Evolutionary conservation across 2,329 filamentous ascomycete genomes (phyloP).

Genomic region (Aspergillus transmontanensis): DNA sequence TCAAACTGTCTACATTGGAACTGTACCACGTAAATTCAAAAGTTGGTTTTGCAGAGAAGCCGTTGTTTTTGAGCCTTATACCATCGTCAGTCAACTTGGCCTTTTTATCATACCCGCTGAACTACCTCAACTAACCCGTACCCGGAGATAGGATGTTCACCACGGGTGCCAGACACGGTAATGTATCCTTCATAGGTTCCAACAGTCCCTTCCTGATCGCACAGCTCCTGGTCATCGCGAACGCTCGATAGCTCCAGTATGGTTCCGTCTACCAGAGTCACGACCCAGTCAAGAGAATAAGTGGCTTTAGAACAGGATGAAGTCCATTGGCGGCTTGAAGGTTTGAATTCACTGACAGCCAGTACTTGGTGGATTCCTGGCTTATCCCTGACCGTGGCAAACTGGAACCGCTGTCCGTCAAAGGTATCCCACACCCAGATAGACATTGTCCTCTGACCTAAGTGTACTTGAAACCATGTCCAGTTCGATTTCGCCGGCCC

Average conservation of each 20-base stretch:
- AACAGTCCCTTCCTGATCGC: not conserved
- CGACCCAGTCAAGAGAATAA: not conserved
- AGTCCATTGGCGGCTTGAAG: not conserved
- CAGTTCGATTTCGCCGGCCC: not conserved
- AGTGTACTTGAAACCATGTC: not conserved
- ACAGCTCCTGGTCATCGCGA: not conserved
- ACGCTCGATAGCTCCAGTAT: not conserved
- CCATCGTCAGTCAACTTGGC: not conserved
- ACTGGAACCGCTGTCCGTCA: not conserved
- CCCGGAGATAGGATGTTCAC: not conserved
- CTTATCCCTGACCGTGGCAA: not conserved
- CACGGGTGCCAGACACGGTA: not conserved
- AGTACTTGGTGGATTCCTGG: not conserved
- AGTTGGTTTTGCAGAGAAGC: no score
- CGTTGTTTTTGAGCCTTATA: rapidly evolving
- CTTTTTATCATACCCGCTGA: not conserved
- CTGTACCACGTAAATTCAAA: no score
- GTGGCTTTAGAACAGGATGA: not conserved
- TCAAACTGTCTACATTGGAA: no score
- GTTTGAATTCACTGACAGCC: not conserved
- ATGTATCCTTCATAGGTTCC: not conserved
- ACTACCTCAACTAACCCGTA: not conserved
- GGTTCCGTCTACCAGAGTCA: not conserved
- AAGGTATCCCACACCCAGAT: not conserved
- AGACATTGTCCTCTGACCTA: not conserved